Evolutionary conservation across 73 alveolate genomes (phyloP).

Genomic region (Tetrahymena malaccensis): DNA sequence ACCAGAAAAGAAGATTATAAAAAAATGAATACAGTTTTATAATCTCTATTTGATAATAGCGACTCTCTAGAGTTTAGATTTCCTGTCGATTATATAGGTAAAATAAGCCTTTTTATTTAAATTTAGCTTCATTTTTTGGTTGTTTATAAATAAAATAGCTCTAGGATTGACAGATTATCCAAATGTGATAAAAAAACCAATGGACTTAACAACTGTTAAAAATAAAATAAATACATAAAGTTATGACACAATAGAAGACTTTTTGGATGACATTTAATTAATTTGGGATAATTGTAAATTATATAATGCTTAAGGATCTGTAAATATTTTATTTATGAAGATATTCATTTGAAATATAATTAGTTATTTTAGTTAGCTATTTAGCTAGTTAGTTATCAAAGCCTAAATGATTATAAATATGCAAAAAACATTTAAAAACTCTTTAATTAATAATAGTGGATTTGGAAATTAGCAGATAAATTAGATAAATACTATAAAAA

Average conservation of each 20-base stretch:
- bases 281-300: conserved; percentile 65
- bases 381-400: too few species aligned
- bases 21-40: conserved; percentile 8
- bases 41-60: conserved; percentile 2
- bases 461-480: not conserved
- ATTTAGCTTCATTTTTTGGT: not conserved
- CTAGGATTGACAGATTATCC: conserved; percentile 51
- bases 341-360: not conserved
- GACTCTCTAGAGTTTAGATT: conserved; percentile 39
- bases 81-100: conserved; percentile 37
- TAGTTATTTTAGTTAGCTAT: too few species aligned
- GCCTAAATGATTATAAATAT: too few species aligned
- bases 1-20: conserved; percentile 10
- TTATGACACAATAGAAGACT: conserved; percentile 35
- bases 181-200: conserved; percentile 45
- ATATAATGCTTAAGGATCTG: conserved; percentile 37
- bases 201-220: conserved; percentile 51
- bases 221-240: conserved; percentile 31
- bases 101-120: too few species aligned
- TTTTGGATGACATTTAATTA: conserved; percentile 33
- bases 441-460: not conserved
- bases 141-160: not conserved
- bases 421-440: too few species aligned
- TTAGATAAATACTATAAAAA: not conserved
- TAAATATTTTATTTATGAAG: not conserved